A percentile compares a stretch with the other conserved stretches of the same genome.
phyloP scores from a whole-genome alignment of 2,329 filamentous ascomycete species.

The Penicillium sp. region DNA sequence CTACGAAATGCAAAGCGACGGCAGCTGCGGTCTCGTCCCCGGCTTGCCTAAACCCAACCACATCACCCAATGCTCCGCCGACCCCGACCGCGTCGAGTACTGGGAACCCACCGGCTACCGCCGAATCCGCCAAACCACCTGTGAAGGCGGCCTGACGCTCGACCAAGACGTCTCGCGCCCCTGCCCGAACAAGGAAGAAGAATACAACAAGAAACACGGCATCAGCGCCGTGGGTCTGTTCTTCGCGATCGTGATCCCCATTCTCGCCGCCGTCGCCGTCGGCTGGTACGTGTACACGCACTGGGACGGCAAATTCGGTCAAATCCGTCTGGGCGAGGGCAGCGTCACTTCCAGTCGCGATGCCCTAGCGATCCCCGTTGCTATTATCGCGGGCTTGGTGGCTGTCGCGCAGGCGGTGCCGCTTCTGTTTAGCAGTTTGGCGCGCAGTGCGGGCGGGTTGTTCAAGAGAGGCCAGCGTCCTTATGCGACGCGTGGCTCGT shows the following conservation, averaged over 20 bases:
- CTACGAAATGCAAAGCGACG: conserved; percentile 76
- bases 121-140: conserved; percentile 86
- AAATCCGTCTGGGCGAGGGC: conserved; percentile 81
- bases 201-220: conserved; percentile 74
- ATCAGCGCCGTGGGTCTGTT: conserved; percentile 76
- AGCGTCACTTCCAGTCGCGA: conserved; percentile 57
- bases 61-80: conserved; percentile 56
- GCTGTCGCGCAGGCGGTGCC: conserved; percentile 72
- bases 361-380: conserved; percentile 62
- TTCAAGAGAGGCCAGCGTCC: conserved; percentile 62
- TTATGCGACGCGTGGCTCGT: conserved; percentile 87
- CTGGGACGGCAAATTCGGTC: conserved; percentile 88
- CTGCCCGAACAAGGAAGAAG: conserved; percentile 79
- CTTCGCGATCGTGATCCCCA: conserved; percentile 78
- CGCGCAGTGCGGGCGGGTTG: conserved; percentile 63
- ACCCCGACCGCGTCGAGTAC: conserved; percentile 75
- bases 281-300: conserved; percentile 85
- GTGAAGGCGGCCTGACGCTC: conserved; percentile 71
- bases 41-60: conserved; percentile 69
- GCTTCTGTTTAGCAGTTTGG: conserved; percentile 70
- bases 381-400: conserved; percentile 78
- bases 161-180: conserved; percentile 67
- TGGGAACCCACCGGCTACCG: conserved; percentile 87
- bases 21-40: conserved; percentile 73
- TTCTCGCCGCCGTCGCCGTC: conserved; percentile 68